Evolutionary conservation across 2,329 filamentous ascomycete species (phyloP), one percentile per base, ranked within the genome.

Genomic region (Colletotrichum horii): DNA sequence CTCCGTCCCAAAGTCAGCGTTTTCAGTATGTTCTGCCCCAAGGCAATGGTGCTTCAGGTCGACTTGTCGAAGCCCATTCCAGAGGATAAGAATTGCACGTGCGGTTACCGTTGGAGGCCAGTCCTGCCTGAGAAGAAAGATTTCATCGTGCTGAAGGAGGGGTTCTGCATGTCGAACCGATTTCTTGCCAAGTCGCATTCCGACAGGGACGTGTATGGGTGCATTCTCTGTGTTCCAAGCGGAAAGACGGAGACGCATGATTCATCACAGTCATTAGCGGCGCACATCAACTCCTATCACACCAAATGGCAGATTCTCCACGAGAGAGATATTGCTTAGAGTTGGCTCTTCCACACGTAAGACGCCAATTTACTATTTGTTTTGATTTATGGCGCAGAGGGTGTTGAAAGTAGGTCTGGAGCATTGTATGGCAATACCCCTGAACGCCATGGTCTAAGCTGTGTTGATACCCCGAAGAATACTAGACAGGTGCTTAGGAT

Each of bases 281-380:
- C 78, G 30, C 85, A 87, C 72, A 84, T 86, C 77, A 84, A 85
- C 70, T 68, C 78, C 3, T 78, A 77, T 14, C 85, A 87, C 75
- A 82, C 81, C 30, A 87, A 87, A 78, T 87, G 85, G 85, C 84
- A 87, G 79, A 82, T 87, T 74, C 81, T 86, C 30, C 85, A 87
- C 66, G 85, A 87, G 74, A 55, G 74, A 22, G 74, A 76, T 32
- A 76, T 76, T 8, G n/a, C 48, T 22, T 76, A 66, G 14, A 9
- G 14, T 30, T 26, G 32, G 15, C 24, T 26, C 60, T n/a, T 36
- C 38, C 26, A 26, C 16, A 30, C 9, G 16, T 58, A 16, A 58
- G 55, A 26, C 55, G 22, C 26, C 16, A 14, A 30, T 30, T 26
- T 26, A 26, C 55, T 30, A 9, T 58, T 22, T 16, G 19, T 30